phyloP scores from a whole-genome alignment of 805 yeast species.

The Saccharomycopsis capsularis region DNA sequence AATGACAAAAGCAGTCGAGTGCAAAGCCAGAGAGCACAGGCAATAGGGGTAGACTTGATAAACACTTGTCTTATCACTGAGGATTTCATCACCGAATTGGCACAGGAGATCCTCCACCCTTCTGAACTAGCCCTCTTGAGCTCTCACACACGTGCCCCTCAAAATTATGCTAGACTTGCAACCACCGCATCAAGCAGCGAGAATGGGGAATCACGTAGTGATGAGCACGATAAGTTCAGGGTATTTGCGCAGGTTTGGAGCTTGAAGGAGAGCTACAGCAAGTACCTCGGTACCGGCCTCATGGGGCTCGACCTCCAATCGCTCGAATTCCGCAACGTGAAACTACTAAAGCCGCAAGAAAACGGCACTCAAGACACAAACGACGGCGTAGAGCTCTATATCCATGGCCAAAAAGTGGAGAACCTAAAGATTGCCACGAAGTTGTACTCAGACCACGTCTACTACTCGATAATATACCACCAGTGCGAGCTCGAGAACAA shows the following conservation, averaged over 20 bases:
- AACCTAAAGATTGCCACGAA: neutral
- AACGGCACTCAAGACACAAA: neutral
- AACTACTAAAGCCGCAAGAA: too few species aligned
- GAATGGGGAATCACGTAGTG: neutral
- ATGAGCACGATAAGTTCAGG: neutral
- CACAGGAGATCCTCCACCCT: slow-evolving; percentile 6
- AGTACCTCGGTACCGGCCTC: slow-evolving; percentile 19
- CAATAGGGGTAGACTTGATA: slow-evolving; percentile 20
- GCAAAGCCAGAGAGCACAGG: neutral
- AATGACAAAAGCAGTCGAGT: neutral
- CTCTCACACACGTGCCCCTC: too few species aligned
- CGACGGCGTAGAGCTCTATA: slow-evolving; percentile 2
- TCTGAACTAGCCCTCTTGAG: slow-evolving; percentile 2
- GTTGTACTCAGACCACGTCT: slow-evolving; percentile 4
- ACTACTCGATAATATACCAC: slow-evolving; percentile 10
- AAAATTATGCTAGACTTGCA: too few species aligned
- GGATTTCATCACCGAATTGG: slow-evolving; percentile 5
- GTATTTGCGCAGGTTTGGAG: slow-evolving; percentile 19
- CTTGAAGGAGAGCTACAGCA: slow-evolving; percentile 19
- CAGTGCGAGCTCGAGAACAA: neutral
- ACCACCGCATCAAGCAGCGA: neutral
- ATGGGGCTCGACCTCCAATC: slow-evolving; percentile 5
- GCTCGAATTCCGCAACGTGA: slow-evolving; percentile 7
- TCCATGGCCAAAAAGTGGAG: slow-evolving; percentile 4
- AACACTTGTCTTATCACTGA: slow-evolving; percentile 3